Conservation (phyloP, 2,329 filamentous ascomycete genomes). For the Talaromyces sp. region DNA sequence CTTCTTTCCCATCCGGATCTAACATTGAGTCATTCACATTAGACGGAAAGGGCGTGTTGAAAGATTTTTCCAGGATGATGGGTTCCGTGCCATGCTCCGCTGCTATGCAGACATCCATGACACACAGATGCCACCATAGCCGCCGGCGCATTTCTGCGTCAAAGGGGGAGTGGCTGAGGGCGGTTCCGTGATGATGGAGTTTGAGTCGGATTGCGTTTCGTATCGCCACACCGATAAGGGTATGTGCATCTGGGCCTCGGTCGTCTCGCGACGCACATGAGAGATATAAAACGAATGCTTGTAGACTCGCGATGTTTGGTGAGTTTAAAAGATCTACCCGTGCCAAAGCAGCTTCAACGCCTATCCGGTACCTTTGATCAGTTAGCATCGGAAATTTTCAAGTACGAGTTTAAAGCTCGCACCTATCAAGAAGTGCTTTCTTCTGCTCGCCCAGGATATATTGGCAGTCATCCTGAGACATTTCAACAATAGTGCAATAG, state of each 20-base stretch:
- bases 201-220: constrained; percentile 5
- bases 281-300: constrained; percentile 1
- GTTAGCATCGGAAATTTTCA: neutral
- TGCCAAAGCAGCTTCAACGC: neutral
- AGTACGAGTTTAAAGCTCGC: neutral
- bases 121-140: constrained; percentile 9
- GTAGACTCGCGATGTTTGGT: constrained; percentile 1
- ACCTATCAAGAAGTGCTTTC: neutral
- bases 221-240: constrained; percentile 3
- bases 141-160: constrained; percentile 9
- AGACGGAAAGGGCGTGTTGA: neutral
- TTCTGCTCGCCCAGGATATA: neutral
- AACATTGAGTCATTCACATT: constrained; percentile 10
- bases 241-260: neutral
- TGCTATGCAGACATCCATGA: constrained; percentile 1
- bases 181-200: neutral
- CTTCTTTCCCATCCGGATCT: neutral
- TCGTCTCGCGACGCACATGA: neutral
- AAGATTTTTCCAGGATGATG: neutral
- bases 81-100: neutral
- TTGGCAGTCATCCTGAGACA: neutral
- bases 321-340: neutral
- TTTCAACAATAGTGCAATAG: neutral
- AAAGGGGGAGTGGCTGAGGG: neutral
- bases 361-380: neutral